A percentile compares a stretch with the other conserved stretches of the same genome.
Evolutionary conservation across 345 rosid genomes (phyloP).

Genomic region (Lepidium didymum): DNA sequence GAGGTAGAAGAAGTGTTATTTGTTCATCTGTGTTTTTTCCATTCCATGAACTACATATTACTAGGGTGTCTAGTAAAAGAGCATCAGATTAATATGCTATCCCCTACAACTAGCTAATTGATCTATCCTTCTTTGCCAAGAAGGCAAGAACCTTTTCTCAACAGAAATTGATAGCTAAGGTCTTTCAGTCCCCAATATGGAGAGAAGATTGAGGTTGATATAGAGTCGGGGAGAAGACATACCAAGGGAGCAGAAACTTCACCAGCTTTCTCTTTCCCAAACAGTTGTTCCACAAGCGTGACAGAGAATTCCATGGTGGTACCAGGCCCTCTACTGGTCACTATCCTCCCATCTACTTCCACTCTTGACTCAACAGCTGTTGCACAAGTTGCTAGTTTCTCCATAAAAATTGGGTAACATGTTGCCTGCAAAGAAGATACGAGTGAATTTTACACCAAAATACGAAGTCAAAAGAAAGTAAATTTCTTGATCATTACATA

Average conservation of each 20-base stretch:
- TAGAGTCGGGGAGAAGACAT: not conserved
- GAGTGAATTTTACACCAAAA: not conserved
- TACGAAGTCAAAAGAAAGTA: not conserved
- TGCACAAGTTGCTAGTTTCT: slow-evolving; percentile 58
- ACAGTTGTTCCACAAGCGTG: slow-evolving; percentile 58
- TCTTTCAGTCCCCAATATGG: not conserved
- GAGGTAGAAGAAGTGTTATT: not conserved
- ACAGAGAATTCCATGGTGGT: slow-evolving; percentile 89
- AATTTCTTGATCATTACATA: slow-evolving; percentile 9
- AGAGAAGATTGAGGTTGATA: not conserved
- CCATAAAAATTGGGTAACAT: slow-evolving; percentile 78
- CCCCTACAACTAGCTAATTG: not conserved
- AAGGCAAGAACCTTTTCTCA: not conserved
- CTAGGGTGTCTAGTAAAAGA: not conserved
- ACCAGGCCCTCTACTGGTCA: slow-evolving; percentile 88
- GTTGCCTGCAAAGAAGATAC: slow-evolving; percentile 52
- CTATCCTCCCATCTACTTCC: slow-evolving; percentile 60
- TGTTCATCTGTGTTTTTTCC: not conserved
- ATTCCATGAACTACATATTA: not conserved
- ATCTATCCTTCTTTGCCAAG: not conserved
- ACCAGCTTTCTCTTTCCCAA: slow-evolving; percentile 71
- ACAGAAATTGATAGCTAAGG: not conserved
- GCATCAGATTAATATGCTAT: not conserved
- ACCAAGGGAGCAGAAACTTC: slow-evolving; percentile 82
- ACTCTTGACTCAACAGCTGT: slow-evolving; percentile 81